phyloP scores from a whole-genome alignment of 2,329 filamentous ascomycete species.

The Amauroascus niger region DNA sequence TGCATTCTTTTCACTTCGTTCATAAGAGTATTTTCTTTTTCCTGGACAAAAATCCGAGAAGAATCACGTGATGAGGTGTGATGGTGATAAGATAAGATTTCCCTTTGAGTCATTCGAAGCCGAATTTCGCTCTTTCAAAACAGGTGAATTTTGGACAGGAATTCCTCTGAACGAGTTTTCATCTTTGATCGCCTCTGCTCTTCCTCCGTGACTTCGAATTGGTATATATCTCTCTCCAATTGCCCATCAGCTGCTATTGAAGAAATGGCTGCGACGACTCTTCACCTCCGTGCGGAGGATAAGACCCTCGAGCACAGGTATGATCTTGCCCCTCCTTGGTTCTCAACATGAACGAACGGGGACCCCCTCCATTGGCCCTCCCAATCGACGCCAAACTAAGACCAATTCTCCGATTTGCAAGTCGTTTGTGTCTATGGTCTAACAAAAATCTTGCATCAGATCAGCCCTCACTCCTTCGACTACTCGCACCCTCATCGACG shows the following conservation, averaged over 20 bases:
- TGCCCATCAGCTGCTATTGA: conserved; percentile 1
- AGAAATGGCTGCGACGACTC: conserved; percentile 15
- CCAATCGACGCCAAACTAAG: not conserved
- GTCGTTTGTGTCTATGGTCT: not conserved
- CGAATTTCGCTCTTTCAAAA: no score
- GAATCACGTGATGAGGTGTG: not conserved
- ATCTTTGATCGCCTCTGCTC: no score
- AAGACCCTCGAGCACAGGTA: conserved; percentile 20
- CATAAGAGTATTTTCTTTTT: no score
- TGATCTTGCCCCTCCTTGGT: not conserved
- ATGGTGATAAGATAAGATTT: not conserved
- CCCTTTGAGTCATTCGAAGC: not conserved
- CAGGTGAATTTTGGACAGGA: no score
- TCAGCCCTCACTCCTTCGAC: conserved; percentile 26
- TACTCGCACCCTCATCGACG: conserved; percentile 34
- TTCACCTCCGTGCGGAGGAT: conserved; percentile 21
- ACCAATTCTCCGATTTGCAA: not conserved
- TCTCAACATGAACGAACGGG: not conserved
- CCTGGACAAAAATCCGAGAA: no score
- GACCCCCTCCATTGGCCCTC: not conserved
- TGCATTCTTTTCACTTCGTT: no score
- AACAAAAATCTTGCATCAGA: conserved; percentile 7
- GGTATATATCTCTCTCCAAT: not conserved
- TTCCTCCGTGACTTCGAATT: not conserved
- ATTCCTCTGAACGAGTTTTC: not conserved